Base-by-base conservation (phyloP, 2,329 filamentous ascomycete species). In the Paraphoma chrysanthemicola region DNA sequence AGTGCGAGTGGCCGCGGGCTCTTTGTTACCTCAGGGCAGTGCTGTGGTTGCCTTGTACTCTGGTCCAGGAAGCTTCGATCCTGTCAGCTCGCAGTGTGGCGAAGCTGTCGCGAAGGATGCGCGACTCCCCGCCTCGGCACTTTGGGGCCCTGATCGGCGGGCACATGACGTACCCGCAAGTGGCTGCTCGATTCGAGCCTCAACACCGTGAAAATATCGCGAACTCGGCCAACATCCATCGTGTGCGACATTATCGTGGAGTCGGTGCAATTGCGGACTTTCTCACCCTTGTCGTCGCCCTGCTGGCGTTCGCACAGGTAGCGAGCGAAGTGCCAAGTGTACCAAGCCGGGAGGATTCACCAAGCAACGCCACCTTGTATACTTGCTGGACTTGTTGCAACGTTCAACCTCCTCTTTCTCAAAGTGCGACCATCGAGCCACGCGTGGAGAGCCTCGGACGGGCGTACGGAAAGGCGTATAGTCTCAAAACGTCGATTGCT, bases 311-410 rank as follows among this genome's bases (percentile, higher is more conserved):
- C 54, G 47, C 47, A 30, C n/a, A 52, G 45, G 23, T 30, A 54
- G 48, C 52, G 48, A 48, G 31, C 41, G 48, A 23, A 5, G 53
- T 45, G 63, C 63, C 64, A 66, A 67, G 63, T 56, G 39, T 64
- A 63, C 65, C 64, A 65, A 69, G 64, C 59, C 63, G 63, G 66
- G 28, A 67, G 48, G 47, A 57, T 54, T 12, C 12, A 44, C 51
- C 55, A 67, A 62, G 61, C 46, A 56, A 64, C 53, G 64, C 66
- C 64, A 64, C 60, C 44, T 48, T 56, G 47, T 53, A 54, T 57
- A 49, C 55, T 54, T 42, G 30, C 31, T 38, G 48, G 44, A 46
- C 47, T 66, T 64, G 43, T 63, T 53, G 50, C 56, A 39, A 66
- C 59, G 55, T 62, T 47, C 44, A 29, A 39, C 41, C 38, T 45